Base-by-base conservation (phyloP, 306 rosid species). In the Spatholobus suberectus region DNA sequence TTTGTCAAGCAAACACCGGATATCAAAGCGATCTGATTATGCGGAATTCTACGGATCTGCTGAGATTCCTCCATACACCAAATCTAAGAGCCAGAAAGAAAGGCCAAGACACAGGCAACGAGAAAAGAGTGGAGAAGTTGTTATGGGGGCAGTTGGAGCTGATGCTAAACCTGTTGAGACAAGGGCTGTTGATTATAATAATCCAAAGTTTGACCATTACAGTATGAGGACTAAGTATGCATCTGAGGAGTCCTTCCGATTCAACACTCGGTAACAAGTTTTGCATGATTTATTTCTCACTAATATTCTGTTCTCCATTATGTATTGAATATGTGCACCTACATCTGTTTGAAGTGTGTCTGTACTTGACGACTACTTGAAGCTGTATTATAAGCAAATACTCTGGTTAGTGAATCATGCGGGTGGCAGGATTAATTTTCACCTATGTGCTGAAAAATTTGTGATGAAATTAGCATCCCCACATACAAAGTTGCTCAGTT, bases 51-150 rank as follows among this genome's bases (percentile, higher is more conserved):
- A 93, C 49, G 94, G 94, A 58, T 89, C 97, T 0, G 59, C 88
- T 81, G 99, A 93, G 82, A 73, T 81, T 59, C 93, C 96, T 40
- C 88, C 93, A 4, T 73, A 86, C 63, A 66, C 63, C 75, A 89
- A 92, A 88, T 88, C 96, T 10, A 96, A 96, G 89, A 90, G 93
- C 88, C 94, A 87, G 75, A 96, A 96, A 66, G 97, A 96, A 74
- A 89, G 97, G 84, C 71, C 96, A 3, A 90, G 91, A 85, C 98
- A 93, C 74, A 87, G 98, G 35, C 95, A 87, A 29, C 89, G 98
- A 17, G 98, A 93, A 57, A 93, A 94, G 89, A 94, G 91, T 41
- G 96, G 94, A 68, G 94, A 92, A 84, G 91, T 80, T 18, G 84
- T 35, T 82, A 87, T 46, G 23, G 91, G 91, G 41, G 79, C 88